A percentile compares a stretch with the other conserved stretches of the same genome.
These are phyloP conservation scores for Triangularia setosa DNA, from an alignment of 2,329 filamentous ascomycete species.

Conservation along the genomic window DNA sequence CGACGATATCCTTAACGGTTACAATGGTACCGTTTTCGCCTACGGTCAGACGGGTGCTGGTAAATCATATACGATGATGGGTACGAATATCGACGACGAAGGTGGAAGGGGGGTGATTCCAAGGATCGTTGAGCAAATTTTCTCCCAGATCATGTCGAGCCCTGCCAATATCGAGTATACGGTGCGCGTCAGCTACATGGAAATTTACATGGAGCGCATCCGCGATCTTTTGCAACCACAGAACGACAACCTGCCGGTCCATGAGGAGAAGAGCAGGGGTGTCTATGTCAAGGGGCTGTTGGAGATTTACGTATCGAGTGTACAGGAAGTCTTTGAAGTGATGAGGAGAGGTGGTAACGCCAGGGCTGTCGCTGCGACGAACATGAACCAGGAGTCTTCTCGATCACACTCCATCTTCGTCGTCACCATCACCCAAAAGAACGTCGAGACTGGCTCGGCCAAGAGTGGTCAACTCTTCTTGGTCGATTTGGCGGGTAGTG, in stretches of 20 bases:
- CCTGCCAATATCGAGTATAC: conserved; percentile 96
- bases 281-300: conserved; percentile 95
- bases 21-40: conserved; percentile 98
- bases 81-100: conserved; percentile 86
- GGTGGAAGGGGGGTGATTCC: conserved; percentile 90
- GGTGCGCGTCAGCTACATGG: conserved; percentile 98
- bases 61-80: conserved; percentile 99
- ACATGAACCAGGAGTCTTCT: conserved; percentile 99
- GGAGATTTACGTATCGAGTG: conserved; percentile 92
- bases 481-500: conserved; percentile 95
- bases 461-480: conserved; percentile 96
- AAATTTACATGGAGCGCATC: conserved; percentile 99
- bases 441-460: conserved; percentile 89
- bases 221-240: conserved; percentile 87
- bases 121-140: conserved; percentile 95
- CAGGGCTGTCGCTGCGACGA: conserved; percentile 89
- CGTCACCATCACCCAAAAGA: conserved; percentile 95
- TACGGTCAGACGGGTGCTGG: conserved; percentile 98
- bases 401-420: conserved; percentile 98
- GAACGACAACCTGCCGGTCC: conserved; percentile 95
- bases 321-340: conserved; percentile 94
- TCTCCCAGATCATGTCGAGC: conserved; percentile 87
- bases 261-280: conserved; percentile 93
- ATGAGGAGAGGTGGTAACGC: conserved; percentile 89
- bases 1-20: conserved; percentile 96